Evolutionary conservation across 2,329 filamentous ascomycete species (phyloP).

Genomic region (Apiospora sp.): DNA sequence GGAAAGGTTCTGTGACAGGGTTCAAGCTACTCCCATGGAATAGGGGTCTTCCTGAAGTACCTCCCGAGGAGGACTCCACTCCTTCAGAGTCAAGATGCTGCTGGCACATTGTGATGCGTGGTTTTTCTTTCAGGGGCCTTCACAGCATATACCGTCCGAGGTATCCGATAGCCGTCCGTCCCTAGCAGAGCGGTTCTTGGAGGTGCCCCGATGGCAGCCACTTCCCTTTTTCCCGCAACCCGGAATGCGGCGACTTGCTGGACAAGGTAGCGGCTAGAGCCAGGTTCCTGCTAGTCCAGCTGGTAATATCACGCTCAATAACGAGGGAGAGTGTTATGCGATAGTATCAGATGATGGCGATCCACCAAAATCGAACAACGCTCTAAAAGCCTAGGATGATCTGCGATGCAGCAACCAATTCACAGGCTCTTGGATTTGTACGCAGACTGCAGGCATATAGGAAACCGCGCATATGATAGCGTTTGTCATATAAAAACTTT

Average conservation of each 20-base stretch:
- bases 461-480: not conserved
- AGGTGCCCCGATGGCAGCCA: not conserved
- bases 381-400: not conserved
- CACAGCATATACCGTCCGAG: not conserved
- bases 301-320: not conserved
- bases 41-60: slow-evolving; percentile 4
- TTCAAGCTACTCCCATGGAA: not conserved
- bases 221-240: not conserved
- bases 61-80: not conserved
- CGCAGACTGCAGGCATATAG: not conserved
- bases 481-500: not conserved
- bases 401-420: not conserved
- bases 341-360: slow-evolving; percentile 17
- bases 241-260: not conserved
- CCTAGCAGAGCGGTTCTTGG: not conserved
- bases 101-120: not conserved
- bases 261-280: not conserved
- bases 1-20: slow-evolving; percentile 53
- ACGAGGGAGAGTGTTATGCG: not conserved
- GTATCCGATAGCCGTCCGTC: not conserved
- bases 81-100: not conserved
- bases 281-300: not conserved
- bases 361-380: slow-evolving; percentile 17
- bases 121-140: not conserved
- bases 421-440: not conserved